Evolutionary conservation across 768 basidiomycete species (phyloP).

Genomic region (Cystobasidium ongulense): DNA sequence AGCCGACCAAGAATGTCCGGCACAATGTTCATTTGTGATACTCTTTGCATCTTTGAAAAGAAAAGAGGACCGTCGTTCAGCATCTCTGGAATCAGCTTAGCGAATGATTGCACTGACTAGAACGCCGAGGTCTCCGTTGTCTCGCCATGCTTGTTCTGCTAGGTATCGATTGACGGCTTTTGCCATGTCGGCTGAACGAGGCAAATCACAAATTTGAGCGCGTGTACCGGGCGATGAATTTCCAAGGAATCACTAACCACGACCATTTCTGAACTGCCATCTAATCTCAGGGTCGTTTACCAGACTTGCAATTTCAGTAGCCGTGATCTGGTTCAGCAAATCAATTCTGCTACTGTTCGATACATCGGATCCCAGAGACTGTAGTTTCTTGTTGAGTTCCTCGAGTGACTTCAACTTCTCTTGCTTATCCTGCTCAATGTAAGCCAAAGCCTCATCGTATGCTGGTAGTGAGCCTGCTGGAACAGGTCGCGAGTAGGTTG

Average conservation of each 20-base stretch:
- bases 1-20: slow-evolving; percentile 73
- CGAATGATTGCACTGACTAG: slow-evolving; percentile 51
- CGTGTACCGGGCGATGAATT: slow-evolving; percentile 31
- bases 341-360: slow-evolving; percentile 38
- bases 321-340: slow-evolving; percentile 42
- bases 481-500: neutral
- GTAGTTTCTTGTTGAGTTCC: slow-evolving; percentile 46
- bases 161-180: slow-evolving; percentile 67
- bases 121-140: slow-evolving; percentile 71
- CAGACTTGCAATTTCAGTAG: slow-evolving; percentile 69
- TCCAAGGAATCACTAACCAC: slow-evolving; percentile 54
- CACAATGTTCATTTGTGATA: slow-evolving; percentile 81
- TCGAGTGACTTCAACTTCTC: slow-evolving; percentile 51
- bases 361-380: slow-evolving; percentile 41
- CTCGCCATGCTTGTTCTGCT: slow-evolving; percentile 73
- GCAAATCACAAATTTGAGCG: neutral
- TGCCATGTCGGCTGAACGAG: slow-evolving; percentile 43
- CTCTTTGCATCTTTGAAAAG: slow-evolving; percentile 68
- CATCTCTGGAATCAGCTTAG: neutral
- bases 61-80: neutral
- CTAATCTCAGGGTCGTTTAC: slow-evolving; percentile 74
- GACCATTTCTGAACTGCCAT: slow-evolving; percentile 69
- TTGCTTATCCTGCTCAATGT: slow-evolving; percentile 59
- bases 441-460: slow-evolving; percentile 75
- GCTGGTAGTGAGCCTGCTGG: slow-evolving; percentile 39